Conservation (phyloP, 2,329 filamentous ascomycete genomes). For the Acarospora socialis region DNA sequence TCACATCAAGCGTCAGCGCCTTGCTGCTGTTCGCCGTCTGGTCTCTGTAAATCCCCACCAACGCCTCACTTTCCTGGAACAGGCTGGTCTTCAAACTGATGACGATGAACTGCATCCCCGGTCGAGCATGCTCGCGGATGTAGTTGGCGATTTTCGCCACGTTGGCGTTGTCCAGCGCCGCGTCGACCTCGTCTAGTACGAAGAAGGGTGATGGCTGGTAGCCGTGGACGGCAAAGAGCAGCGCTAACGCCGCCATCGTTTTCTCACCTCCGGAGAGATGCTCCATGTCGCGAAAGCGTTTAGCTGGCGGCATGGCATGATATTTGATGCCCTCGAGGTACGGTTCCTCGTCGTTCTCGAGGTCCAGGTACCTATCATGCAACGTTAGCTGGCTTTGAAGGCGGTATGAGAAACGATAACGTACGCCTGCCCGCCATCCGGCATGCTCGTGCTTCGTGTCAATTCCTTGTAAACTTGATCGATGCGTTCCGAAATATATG, state of each 20-base stretch:
- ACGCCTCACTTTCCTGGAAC: slow-evolving; percentile 89
- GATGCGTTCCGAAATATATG: slow-evolving; percentile 90
- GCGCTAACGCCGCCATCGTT: slow-evolving; percentile 93
- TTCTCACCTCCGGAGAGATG: slow-evolving; percentile 95
- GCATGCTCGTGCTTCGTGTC: slow-evolving; percentile 79
- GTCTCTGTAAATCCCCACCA: slow-evolving; percentile 92
- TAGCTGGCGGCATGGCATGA: slow-evolving; percentile 95
- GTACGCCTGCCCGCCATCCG: slow-evolving; percentile 65
- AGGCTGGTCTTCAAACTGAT: slow-evolving; percentile 91
- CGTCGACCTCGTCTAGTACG: slow-evolving; percentile 94
- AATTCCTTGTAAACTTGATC: slow-evolving; percentile 88
- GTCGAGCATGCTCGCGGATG: slow-evolving; percentile 81
- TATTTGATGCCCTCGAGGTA: slow-evolving; percentile 96
- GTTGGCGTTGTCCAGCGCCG: slow-evolving; percentile 94
- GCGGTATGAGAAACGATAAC: slow-evolving; percentile 15
- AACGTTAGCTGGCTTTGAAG: not conserved
- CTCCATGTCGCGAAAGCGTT: slow-evolving; percentile 98
- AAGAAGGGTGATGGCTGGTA: slow-evolving; percentile 96
- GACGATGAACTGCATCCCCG: slow-evolving; percentile 98
- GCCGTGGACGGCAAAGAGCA: slow-evolving; percentile 91
- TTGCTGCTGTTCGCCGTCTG: slow-evolving; percentile 86
- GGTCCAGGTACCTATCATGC: slow-evolving; percentile 59
- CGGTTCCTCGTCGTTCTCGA: slow-evolving; percentile 90
- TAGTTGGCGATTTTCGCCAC: slow-evolving; percentile 94
- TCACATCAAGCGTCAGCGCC: slow-evolving; percentile 88